Evolutionary conservation across 2,329 filamentous ascomycete genomes (phyloP).

Genomic region (Aspergillus sp.): DNA sequence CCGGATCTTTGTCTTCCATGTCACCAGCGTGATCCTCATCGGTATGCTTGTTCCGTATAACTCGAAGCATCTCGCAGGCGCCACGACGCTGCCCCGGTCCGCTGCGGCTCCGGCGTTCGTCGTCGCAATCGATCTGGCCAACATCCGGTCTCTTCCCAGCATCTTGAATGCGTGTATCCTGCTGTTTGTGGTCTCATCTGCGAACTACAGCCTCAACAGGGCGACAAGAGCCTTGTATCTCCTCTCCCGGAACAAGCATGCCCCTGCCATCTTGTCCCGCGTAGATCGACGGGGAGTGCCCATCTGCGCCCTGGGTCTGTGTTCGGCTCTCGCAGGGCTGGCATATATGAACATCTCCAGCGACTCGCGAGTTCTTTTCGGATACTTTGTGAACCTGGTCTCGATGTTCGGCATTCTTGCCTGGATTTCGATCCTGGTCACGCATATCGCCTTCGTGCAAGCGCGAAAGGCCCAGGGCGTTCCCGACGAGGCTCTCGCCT

Average conservation of each 20-base stretch:
- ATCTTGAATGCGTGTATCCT: conserved; percentile 65
- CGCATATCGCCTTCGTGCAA: conserved; percentile 57
- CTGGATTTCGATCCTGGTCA: conserved; percentile 58
- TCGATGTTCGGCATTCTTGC: conserved; percentile 58
- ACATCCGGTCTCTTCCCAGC: conserved; percentile 54
- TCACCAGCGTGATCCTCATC: conserved; percentile 60
- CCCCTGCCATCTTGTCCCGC: conserved; percentile 59
- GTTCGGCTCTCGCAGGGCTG: conserved; percentile 52
- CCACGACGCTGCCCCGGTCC: conserved; percentile 30
- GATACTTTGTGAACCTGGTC: conserved; percentile 56
- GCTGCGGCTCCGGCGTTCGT: conserved; percentile 63
- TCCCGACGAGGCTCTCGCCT: conserved; percentile 47
- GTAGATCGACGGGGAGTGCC: conserved; percentile 63
- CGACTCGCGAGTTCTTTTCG: conserved; percentile 48
- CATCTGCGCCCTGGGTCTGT: conserved; percentile 53
- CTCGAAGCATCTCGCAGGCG: conserved; percentile 46
- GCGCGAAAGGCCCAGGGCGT: conserved; percentile 53
- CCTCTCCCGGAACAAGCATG: conserved; percentile 61
- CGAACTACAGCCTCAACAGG: conserved; percentile 68
- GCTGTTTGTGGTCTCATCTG: conserved; percentile 64
- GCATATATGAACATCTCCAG: conserved; percentile 56
- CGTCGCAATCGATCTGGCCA: conserved; percentile 56
- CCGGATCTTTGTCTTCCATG: conserved; percentile 72
- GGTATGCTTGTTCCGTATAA: conserved; percentile 69
- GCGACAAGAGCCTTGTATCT: conserved; percentile 62